Evolutionary conservation across 345 rosid species (phyloP).

Genomic region (Xanthoceras sorbifolium): DNA sequence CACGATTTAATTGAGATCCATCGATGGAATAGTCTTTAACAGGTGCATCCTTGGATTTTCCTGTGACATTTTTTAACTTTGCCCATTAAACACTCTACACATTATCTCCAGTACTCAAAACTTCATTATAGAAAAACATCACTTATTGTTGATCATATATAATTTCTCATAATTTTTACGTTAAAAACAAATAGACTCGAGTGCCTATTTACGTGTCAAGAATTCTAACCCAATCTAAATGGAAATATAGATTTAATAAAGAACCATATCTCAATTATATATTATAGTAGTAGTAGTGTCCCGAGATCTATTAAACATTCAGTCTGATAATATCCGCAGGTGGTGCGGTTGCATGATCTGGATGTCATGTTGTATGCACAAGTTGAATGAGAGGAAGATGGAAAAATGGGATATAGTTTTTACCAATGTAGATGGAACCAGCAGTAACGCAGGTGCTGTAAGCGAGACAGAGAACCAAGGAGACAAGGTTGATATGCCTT

Average conservation of each 20-base stretch:
- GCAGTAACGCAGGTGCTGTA: slow-evolving; percentile 45
- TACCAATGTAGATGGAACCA: slow-evolving; percentile 49
- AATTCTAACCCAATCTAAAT: too few relatives aligned
- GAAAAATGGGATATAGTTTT: not conserved
- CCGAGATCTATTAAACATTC: too few relatives aligned
- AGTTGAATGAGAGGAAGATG: too few relatives aligned
- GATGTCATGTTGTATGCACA: too few relatives aligned
- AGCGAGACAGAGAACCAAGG: slow-evolving; percentile 47
- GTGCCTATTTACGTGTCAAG: too few relatives aligned
- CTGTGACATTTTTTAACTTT: slow-evolving; percentile 25
- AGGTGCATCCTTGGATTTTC: slow-evolving; percentile 47
- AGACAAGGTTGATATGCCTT: slow-evolving; percentile 56
- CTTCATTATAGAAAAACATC: not conserved
- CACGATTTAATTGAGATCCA: slow-evolving; percentile 30
- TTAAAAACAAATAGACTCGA: not conserved
- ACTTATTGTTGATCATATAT: too few relatives aligned
- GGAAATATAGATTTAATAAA: too few relatives aligned
- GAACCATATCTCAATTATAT: too few relatives aligned
- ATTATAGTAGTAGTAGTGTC: too few relatives aligned
- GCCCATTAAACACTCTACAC: not conserved
- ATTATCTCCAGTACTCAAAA: not conserved
- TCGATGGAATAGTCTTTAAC: slow-evolving; percentile 41
- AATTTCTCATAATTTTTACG: not conserved
- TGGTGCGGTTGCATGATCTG: too few relatives aligned
- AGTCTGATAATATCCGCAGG: too few relatives aligned